Base-by-base conservation (phyloP, 768 basidiomycete genomes). In the Rhodotorula sphaerocarpa region DNA sequence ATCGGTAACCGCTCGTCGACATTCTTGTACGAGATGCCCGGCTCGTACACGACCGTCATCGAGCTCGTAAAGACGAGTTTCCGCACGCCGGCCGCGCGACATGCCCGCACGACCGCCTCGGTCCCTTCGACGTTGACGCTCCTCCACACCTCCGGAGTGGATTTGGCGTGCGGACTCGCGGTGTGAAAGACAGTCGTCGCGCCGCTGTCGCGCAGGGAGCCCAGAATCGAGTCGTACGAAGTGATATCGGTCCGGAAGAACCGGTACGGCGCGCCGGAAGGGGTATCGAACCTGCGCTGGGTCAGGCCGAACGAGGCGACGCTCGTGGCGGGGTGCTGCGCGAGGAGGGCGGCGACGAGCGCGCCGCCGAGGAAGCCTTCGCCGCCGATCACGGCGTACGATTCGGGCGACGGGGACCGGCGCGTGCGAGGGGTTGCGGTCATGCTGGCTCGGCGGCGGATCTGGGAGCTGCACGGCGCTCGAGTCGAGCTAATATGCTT, bases 41-140 rank as follows among this genome's bases (percentile, higher is more conserved):
- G 87, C 59, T 88, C 85, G 76, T 88, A 95, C 11, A 87, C 83
- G 28, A 93, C 87, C 50, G 90, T 89, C 7, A 89, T 90, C 31
- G 89, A 91, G 70, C 87, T 89, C 15, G 95, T 99, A 77, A 86
- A 97, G 4, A 99, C 91, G 25, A 99, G 82, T 73, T 95, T 92
- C 25, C 79, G 80, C 10, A 95, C 86, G 7, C 83, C 82, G 20
- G 79, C 79, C 23, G 82, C 80, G 9, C 85, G 75, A 27, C 89
- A 88, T 11, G 88, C 87, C 18, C 84, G 82, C 72, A 99, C 85
- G 47, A 96, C 81, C 1, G 86, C 82, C 68, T 82, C 81, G 2
- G 91, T 93, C 14, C 91, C 93, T 31, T 87, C 85, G 11, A 97
- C 88, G 73, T 97, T 97, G 71, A 99, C 93, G 73, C 85, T 87